Evolutionary conservation across 2,329 filamentous ascomycete genomes (phyloP).

Genomic region (Coniochaeta ligniaria): DNA sequence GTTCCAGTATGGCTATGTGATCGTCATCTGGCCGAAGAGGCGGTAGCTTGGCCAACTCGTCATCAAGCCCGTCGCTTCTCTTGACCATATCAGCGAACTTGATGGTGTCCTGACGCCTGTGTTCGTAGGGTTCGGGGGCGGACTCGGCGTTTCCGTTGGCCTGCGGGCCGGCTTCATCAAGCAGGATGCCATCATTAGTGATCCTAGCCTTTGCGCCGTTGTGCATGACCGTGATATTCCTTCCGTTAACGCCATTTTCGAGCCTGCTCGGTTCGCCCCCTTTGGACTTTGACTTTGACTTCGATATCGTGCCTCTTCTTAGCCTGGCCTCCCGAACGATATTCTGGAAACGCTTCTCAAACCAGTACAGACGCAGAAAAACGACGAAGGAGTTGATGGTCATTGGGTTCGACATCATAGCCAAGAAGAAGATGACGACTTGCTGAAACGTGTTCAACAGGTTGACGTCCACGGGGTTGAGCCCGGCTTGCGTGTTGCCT

Average conservation of each 20-base stretch:
- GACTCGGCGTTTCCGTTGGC: conserved; percentile 2
- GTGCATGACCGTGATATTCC: conserved; percentile 61
- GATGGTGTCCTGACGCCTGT: conserved; percentile 40
- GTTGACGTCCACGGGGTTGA: conserved; percentile 75
- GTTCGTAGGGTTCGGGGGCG: conserved; percentile 8
- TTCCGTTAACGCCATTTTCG: conserved; percentile 58
- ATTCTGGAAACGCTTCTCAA: conserved; percentile 89
- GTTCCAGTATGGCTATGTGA: conserved; percentile 82
- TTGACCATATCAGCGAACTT: conserved; percentile 63
- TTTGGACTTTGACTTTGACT: conserved; percentile 48
- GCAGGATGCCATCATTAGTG: conserved; percentile 53
- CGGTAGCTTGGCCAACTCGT: conserved; percentile 36
- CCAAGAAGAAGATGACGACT: conserved; percentile 61
- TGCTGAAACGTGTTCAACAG: conserved; percentile 65
- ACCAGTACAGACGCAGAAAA: conserved; percentile 92
- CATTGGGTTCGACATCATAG: conserved; percentile 75
- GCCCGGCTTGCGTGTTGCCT: conserved; percentile 81
- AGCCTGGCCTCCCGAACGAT: conserved; percentile 67
- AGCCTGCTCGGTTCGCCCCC: conserved; percentile 34
- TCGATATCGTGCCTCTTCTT: conserved; percentile 56
- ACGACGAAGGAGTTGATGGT: conserved; percentile 81
- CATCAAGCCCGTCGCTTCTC: conserved; percentile 46
- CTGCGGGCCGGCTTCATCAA: conserved; percentile 22
- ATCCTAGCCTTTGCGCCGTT: conserved; percentile 46
- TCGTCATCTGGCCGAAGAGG: conserved; percentile 56